Evolutionary conservation across 2,329 filamentous ascomycete species (phyloP), one percentile per base, ranked within the genome.

Genomic region (Huntiella moniliformis): DNA sequence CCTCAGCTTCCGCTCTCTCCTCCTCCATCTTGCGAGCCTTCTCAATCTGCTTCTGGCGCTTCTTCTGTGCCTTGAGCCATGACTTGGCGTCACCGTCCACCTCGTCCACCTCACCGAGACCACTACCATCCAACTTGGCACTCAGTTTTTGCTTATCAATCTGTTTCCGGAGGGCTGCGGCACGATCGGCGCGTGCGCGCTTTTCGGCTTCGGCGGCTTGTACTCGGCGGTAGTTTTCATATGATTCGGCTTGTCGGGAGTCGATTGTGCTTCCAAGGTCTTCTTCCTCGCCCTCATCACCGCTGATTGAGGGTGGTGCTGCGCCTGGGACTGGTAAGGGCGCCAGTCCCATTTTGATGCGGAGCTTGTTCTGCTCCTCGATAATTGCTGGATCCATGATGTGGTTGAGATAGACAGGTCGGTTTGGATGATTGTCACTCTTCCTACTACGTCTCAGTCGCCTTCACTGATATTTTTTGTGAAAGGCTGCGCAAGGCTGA

Each of bases 311-410:
- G 12, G 55, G 49, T 6, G 53, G 46, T 34, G 54, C 68, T 49
- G 69, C 70, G 53, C 83, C 83, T 18, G 87, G 82, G 8, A 92
- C 82, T 17, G 86, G 84, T 56, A 96, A 67, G 18, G 86, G 87
- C 58, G 88, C 84, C 68, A 95, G 77, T 57, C 88, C 88, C 65
- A 95, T 76, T 42, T 85, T 84, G 55, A 79, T 70, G 56, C 88
- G 85, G 57, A 95, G 80, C 58, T 87, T 82, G 66, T 96, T 96
- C 53, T 84, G 85, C 70, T 95, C 86, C 62, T 92, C 83, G 58
- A 96, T 87, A 22, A 82, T 79, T 38, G 83, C 74, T 55, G 77
- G 67, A 60, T 79, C 74, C 67, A 76, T 76, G 39, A 54, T 63
- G 54, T 43, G 12, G 38, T 45, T 45, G 32, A 34, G 22, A 28